phyloP scores from a whole-genome alignment of 139 green algal genomes.

The Astrephomene gubernaculifera region DNA sequence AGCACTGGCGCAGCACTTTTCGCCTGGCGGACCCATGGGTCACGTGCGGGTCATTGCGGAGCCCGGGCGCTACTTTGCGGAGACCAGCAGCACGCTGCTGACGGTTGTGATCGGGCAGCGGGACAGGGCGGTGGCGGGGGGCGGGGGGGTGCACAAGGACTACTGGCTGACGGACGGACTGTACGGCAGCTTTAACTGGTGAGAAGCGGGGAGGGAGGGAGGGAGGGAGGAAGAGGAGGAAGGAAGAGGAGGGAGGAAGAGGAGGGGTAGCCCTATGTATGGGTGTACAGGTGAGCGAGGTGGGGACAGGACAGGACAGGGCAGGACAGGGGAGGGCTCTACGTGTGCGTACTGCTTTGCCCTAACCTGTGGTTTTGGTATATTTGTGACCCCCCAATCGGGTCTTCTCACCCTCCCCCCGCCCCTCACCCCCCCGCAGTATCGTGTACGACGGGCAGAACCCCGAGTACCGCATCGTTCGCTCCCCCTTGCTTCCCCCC shows the following conservation, averaged over 20 bases:
- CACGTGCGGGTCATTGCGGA: conserved; percentile 91
- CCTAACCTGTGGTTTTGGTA: neutral
- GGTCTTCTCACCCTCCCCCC: neutral
- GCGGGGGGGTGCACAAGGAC: conserved; percentile 47
- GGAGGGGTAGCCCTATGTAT: too few species aligned
- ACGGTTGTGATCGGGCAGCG: conserved; percentile 86
- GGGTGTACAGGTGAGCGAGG: too few species aligned
- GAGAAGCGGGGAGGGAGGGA: too few species aligned
- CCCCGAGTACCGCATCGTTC: conserved; percentile 48
- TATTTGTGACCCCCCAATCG: neutral
- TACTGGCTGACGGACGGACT: conserved; percentile 78
- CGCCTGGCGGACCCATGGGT: conserved; percentile 35
- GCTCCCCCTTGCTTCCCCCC: conserved; percentile 33
- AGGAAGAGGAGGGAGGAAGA: too few species aligned
- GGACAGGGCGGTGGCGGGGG: conserved; percentile 46
- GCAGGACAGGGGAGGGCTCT: too few species aligned
- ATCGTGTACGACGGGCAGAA: conserved; percentile 83
- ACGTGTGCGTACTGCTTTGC: too few species aligned
- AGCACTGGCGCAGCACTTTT: conserved; percentile 88
- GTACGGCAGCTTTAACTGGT: conserved; percentile 93
- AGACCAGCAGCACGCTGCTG: conserved; percentile 82
- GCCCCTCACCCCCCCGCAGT: conserved; percentile 2
- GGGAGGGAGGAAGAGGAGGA: too few species aligned
- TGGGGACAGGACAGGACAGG: too few species aligned
- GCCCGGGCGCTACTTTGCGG: conserved; percentile 96